Evolutionary conservation across 805 yeast genomes (phyloP).

Genomic region (Wickerhamiella australiensis): DNA sequence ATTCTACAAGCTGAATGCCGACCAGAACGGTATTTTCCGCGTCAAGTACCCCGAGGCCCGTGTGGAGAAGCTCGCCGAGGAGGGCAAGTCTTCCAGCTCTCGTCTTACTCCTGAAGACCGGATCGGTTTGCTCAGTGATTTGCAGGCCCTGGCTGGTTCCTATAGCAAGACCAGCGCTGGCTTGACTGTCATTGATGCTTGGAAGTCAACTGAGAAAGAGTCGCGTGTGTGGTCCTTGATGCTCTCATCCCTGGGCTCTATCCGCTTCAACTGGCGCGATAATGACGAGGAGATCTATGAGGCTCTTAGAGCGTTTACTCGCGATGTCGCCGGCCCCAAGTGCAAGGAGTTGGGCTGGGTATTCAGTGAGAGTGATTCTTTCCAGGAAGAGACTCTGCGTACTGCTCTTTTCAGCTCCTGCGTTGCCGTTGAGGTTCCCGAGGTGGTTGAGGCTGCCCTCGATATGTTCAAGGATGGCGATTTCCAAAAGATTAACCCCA

Average conservation of each 20-base stretch:
- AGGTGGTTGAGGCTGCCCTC: conserved; percentile 27
- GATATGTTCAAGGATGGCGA: conserved; percentile 43
- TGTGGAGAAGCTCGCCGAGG: conserved; percentile 40
- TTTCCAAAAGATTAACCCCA: conserved; percentile 56
- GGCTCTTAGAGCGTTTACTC: conserved; percentile 36
- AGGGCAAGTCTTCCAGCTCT: conserved; percentile 41
- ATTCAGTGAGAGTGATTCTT: conserved; percentile 45
- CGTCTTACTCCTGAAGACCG: conserved; percentile 45
- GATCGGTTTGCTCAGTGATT: conserved; percentile 53
- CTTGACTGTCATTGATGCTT: conserved; percentile 38
- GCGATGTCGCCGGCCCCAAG: conserved; percentile 45
- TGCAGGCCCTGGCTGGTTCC: conserved; percentile 45
- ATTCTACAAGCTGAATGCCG: conserved; percentile 50
- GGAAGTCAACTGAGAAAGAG: conserved; percentile 41
- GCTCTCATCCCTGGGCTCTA: conserved; percentile 31
- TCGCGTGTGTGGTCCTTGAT: conserved; percentile 45
- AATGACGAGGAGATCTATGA: conserved; percentile 34
- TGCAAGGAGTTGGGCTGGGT: conserved; percentile 52
- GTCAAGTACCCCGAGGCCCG: conserved; percentile 43
- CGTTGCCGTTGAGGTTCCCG: conserved; percentile 27
- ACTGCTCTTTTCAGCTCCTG: conserved; percentile 37
- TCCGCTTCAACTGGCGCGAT: conserved; percentile 38
- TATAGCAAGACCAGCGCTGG: conserved; percentile 38
- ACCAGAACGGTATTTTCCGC: conserved; percentile 51
- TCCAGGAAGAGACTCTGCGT: conserved; percentile 51